phyloP scores from a whole-genome alignment of 345 rosid species.

The Sisymbrium altissimum region DNA sequence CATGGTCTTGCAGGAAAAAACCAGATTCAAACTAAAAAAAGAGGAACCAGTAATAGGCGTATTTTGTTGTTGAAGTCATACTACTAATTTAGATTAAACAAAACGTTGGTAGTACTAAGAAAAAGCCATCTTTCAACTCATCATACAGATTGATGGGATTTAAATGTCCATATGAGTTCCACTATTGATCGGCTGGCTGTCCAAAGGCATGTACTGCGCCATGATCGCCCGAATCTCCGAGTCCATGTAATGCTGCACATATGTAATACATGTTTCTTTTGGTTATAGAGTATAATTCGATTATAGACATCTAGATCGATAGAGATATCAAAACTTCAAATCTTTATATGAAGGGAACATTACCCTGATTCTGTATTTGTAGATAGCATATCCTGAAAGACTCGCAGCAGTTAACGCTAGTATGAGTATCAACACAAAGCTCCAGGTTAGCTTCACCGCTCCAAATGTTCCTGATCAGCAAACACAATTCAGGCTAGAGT shows the following conservation, averaged over 20 bases:
- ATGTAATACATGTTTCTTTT: background rate
- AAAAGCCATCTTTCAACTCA: background rate
- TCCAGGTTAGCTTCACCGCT: conserved; percentile 1
- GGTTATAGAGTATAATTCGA: background rate
- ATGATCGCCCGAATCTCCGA: conserved; percentile 8
- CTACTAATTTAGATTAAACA: background rate
- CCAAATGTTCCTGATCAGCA: background rate
- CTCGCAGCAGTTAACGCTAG: background rate
- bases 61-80: background rate
- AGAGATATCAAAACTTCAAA: background rate
- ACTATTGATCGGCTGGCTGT: background rate
- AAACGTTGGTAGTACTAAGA: background rate
- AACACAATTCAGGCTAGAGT: background rate
- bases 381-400: conserved; percentile 11
- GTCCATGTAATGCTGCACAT: conserved; percentile 9
- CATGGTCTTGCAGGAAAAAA: background rate
- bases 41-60: background rate
- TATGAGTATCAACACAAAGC: background rate
- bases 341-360: background rate
- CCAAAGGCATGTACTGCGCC: conserved; percentile 15
- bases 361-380: conserved; percentile 12
- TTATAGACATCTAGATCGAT: background rate
- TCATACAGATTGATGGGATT: background rate
- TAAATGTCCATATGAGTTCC: background rate
- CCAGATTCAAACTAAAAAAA: background rate